phyloP scores from a whole-genome alignment of 2,329 filamentous ascomycete species.

The Tolypocladium endophyticum region DNA sequence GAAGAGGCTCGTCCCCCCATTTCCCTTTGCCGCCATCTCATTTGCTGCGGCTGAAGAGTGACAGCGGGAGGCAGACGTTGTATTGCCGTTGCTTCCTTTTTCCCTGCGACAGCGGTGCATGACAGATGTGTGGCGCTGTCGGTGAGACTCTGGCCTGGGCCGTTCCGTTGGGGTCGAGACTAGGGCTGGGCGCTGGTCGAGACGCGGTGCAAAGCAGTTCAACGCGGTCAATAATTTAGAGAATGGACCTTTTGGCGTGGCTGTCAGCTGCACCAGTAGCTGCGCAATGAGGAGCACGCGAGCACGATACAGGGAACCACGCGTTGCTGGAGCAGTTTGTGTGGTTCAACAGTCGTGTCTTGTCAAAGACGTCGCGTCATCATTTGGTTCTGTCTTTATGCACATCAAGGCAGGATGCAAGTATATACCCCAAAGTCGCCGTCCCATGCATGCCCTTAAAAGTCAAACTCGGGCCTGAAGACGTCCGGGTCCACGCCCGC shows the following conservation, averaged over 20 bases:
- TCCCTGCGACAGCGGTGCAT: neutral
- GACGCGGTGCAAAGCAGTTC: neutral
- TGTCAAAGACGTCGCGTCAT: neutral
- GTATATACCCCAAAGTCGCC: neutral
- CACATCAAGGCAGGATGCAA: neutral
- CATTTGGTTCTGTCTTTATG: neutral
- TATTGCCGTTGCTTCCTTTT: neutral
- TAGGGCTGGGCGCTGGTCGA: neutral
- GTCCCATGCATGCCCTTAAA: conserved; percentile 29
- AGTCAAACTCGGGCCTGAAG: conserved; percentile 87
- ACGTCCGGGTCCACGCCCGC: conserved; percentile 82
- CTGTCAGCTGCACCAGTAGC: neutral
- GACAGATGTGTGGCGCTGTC: neutral
- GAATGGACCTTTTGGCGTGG: neutral
- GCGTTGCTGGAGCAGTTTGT: neutral
- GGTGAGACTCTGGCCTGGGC: neutral
- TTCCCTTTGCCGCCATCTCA: neutral
- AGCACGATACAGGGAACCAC: neutral
- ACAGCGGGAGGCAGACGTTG: neutral
- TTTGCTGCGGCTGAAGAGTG: neutral
- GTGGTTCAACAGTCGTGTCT: neutral
- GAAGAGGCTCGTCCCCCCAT: neutral
- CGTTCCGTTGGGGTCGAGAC: neutral
- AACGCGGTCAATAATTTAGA: no score
- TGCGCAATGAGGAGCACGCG: neutral